These are phyloP conservation scores for Ophiostoma australiae DNA, from an alignment of 2,329 filamentous ascomycete species.

Conservation along the genomic window DNA sequence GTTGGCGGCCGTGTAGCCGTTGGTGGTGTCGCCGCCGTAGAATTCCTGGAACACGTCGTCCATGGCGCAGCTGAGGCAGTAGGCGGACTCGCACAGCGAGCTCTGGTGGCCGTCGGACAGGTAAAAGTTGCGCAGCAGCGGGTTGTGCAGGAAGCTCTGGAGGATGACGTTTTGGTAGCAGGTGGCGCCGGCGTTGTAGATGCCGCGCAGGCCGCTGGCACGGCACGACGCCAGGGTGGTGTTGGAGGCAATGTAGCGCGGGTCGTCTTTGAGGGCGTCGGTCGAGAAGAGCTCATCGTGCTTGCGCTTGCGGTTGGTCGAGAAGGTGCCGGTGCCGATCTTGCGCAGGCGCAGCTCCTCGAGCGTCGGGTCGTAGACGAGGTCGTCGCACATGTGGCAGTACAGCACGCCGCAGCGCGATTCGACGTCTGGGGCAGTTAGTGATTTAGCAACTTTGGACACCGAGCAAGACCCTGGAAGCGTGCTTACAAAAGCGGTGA, in stretches of 20 bases:
- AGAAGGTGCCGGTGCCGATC: constrained; percentile 60
- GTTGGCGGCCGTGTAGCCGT: constrained; percentile 84
- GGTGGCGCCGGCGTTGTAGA: constrained; percentile 97
- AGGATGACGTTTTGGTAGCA: constrained; percentile 97
- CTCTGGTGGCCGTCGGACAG: constrained; percentile 83
- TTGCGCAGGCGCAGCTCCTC: constrained; percentile 70
- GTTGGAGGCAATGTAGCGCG: constrained; percentile 71
- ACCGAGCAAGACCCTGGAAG: constrained; percentile 15
- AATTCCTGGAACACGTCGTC: constrained; percentile 71
- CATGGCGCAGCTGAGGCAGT: constrained; percentile 66
- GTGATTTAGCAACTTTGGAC: not conserved
- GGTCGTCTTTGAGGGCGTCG: constrained; percentile 63
- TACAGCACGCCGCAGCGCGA: constrained; percentile 69
- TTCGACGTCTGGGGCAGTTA: constrained; percentile 59
- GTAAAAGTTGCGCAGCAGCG: constrained; percentile 85
- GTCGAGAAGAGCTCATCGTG: constrained; percentile 60
- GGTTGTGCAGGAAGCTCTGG: constrained; percentile 90
- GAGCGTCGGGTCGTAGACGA: constrained; percentile 75
- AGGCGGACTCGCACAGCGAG: constrained; percentile 60
- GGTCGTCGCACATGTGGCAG: constrained; percentile 76
- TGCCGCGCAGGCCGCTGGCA: constrained; percentile 79
- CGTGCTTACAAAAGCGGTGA: constrained; percentile 64
- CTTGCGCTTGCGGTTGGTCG: constrained; percentile 68
- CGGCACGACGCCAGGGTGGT: constrained; percentile 62
- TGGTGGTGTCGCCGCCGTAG: constrained; percentile 68